phyloP scores from a whole-genome alignment of 75 land plant species.

The Gnetum montanum region DNA sequence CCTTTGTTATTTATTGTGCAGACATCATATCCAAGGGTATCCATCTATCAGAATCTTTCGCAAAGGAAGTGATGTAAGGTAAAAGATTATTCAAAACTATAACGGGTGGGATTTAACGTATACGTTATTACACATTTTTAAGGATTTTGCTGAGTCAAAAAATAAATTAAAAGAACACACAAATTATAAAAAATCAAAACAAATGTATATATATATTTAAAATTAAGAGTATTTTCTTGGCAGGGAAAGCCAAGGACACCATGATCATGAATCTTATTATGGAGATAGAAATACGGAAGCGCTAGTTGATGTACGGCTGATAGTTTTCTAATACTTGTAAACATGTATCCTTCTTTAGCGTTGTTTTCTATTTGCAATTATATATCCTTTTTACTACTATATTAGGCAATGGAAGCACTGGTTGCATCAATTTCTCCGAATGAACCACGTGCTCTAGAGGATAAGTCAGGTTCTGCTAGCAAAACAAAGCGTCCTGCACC shows the following conservation, averaged over 20 bases:
- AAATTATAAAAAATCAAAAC: too few species aligned
- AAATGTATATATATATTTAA: too few species aligned
- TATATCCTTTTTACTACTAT: background rate
- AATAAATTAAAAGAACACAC: too few species aligned
- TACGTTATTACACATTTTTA: too few species aligned
- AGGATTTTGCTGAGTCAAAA: too few species aligned
- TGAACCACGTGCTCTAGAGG: constrained; percentile 43
- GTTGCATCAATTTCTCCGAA: constrained; percentile 55
- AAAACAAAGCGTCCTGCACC: constrained; percentile 82
- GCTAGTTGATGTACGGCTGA: constrained; percentile 61
- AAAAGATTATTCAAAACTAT: constrained; percentile 4
- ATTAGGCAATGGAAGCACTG: constrained; percentile 71
- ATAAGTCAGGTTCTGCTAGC: constrained; percentile 19
- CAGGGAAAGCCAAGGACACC: constrained; percentile 88
- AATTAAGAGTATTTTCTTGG: too few species aligned
- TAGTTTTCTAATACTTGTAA: background rate
- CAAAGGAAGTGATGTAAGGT: constrained; percentile 92
- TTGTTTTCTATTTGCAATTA: background rate
- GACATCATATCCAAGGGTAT: constrained; percentile 97
- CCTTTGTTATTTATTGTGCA: constrained; percentile 28
- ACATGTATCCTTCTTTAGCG: background rate
- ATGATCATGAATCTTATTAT: constrained; percentile 97
- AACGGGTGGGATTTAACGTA: too few species aligned
- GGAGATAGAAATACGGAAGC: constrained; percentile 89
- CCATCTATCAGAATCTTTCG: constrained; percentile 97